Percentiles rank a stretch among this genome's conserved stretches.
phyloP scores from a whole-genome alignment of 2,329 filamentous ascomycete genomes.

The Alternaria sp. region DNA sequence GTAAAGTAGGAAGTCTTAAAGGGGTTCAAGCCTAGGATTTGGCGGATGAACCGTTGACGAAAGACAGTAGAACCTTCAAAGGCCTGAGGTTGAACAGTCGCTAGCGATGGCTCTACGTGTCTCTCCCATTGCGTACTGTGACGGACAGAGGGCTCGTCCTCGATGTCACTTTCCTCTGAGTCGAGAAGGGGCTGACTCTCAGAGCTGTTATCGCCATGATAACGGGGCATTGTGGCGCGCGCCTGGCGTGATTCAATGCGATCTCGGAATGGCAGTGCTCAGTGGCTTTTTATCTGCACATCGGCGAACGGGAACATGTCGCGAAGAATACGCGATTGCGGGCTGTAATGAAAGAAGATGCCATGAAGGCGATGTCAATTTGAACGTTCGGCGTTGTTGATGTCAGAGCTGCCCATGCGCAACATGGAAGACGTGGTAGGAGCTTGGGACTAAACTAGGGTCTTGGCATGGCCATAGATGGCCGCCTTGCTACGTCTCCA shows the following conservation, averaged over 20 bases:
- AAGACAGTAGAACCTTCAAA: constrained; percentile 42
- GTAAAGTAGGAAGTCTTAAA: constrained; percentile 61
- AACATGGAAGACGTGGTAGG: constrained; percentile 9
- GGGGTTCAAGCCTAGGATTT: constrained; percentile 55
- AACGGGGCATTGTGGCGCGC: constrained; percentile 16
- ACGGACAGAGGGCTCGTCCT: constrained; percentile 27
- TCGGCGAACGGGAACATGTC: background rate
- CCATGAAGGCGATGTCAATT: constrained; percentile 23
- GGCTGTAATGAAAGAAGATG: constrained; percentile 13
- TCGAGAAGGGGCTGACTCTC: constrained; percentile 34
- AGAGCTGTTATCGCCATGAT: constrained; percentile 26
- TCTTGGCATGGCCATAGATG: constrained; percentile 10
- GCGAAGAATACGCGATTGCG: constrained; percentile 7
- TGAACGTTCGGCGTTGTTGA: constrained; percentile 10
- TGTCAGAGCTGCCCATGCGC: constrained; percentile 10
- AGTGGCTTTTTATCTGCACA: background rate
- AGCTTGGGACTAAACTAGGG: constrained; percentile 2
- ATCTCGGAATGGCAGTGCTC: constrained; percentile 16
- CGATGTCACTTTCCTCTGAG: constrained; percentile 31
- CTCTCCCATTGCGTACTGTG: constrained; percentile 44
- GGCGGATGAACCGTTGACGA: constrained; percentile 47
- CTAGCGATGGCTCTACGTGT: constrained; percentile 48
- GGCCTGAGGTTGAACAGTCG: constrained; percentile 47
- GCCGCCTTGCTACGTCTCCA: constrained; percentile 1
- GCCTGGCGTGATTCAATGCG: constrained; percentile 13